A percentile compares a stretch with the other conserved stretches of the same genome.
phyloP scores from a whole-genome alignment of 495 filamentous ascomycete genomes.

The Penicillium lividum region DNA sequence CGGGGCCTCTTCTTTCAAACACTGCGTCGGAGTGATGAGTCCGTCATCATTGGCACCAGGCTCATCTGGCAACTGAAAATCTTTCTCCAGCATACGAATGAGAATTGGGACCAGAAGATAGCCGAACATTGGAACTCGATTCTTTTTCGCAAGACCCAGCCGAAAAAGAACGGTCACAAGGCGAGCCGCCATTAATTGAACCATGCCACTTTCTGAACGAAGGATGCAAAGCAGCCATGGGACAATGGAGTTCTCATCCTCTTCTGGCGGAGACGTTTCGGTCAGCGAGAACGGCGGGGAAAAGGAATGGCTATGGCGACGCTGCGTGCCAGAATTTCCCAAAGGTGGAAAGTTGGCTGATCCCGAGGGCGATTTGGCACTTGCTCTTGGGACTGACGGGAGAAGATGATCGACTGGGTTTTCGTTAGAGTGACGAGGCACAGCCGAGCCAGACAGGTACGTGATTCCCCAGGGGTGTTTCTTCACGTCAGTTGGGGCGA shows the following conservation, averaged over 20 bases:
- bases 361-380: slow-evolving; percentile 31
- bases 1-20: slow-evolving; percentile 69
- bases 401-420: slow-evolving; percentile 63
- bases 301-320: slow-evolving; percentile 45
- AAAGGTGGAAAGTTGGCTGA: slow-evolving; percentile 59
- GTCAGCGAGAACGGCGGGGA: slow-evolving; percentile 35
- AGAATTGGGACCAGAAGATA: slow-evolving; percentile 72
- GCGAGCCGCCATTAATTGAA: slow-evolving; percentile 75
- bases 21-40: slow-evolving; percentile 35
- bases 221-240: slow-evolving; percentile 78
- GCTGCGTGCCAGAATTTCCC: slow-evolving; percentile 47
- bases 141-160: slow-evolving; percentile 62
- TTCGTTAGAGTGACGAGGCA: slow-evolving; percentile 41
- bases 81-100: slow-evolving; percentile 65
- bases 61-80: slow-evolving; percentile 44
- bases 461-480: slow-evolving; percentile 48
- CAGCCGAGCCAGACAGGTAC: slow-evolving; percentile 46
- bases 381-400: slow-evolving; percentile 46
- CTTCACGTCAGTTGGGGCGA: slow-evolving; percentile 45
- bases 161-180: slow-evolving; percentile 76
- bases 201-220: slow-evolving; percentile 60
- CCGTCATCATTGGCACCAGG: slow-evolving; percentile 43
- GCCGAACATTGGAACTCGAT: slow-evolving; percentile 61
- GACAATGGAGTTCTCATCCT: slow-evolving; percentile 76
- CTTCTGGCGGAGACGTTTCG: slow-evolving; percentile 48